Evolutionary conservation across 257 asterid genomes (phyloP), one percentile per base, ranked within the genome.

Genomic region (Plantago ovata): DNA sequence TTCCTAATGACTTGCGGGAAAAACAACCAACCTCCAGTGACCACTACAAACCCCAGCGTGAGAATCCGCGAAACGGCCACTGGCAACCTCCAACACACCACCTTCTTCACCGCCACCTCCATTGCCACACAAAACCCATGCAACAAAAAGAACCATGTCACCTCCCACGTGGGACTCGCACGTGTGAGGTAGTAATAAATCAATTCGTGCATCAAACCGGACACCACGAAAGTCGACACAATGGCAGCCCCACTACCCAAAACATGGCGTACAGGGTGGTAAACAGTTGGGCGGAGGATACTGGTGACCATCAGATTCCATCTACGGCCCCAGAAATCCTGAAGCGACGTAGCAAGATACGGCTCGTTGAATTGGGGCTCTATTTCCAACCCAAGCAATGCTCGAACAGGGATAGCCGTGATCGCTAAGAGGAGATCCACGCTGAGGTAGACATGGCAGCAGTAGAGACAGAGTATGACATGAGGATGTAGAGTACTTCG

Each of bases 181-280:
- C 94, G 84, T 1, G 72, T 50, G 40, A 84, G 0, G 48, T 86
- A 84, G 24, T 71, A 84, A 59, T 69, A 86, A 0, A 86, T 32
- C 46, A 79, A 2, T 67, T 86, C 95, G 50, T 90, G 97, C 94
- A 86, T 90, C 32, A 90, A 70, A 3, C 96, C 95, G 0, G 98
- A 90, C 14, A 85, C 83, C 66, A 57, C 7, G 60, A 89, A 89
- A 0, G 95, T 68, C 60, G 75, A 75, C 56, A 85, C 0, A 2
- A 61, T 10, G 15, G 89, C 85, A 8, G 66, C 18, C 38, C 58
- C 11, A 7, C 57, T 49, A 10, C 74, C 28, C 23, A 54, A 63
- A 0, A 66, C 19, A 32, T 53, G 24, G 32, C 76, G 74, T 1
- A 79, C 53, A 3, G 95, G 97, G 10, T 36, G 18, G 75, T 84